Base-by-base conservation (phyloP, 495 filamentous ascomycete species). In the Penicillium canariense region DNA sequence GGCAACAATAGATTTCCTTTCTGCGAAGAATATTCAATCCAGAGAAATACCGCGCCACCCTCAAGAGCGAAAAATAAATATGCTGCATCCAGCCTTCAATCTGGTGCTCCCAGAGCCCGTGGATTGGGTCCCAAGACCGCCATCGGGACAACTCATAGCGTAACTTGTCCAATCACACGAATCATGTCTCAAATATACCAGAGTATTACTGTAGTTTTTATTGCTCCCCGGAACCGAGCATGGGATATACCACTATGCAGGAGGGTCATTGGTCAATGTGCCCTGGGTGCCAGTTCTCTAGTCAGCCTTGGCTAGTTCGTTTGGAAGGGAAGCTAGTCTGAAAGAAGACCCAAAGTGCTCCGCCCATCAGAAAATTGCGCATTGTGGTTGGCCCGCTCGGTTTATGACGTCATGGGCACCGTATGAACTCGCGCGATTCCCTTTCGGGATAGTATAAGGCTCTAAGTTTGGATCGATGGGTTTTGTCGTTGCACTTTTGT, bases 351-450 rank as follows among this genome's bases (percentile, higher is more conserved):
- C 17, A 27, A n/a, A 3, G 25, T 20, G 26, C 42, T 40, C 5
- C 40, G 38, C 20, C 49, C 18, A 43, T 18, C 10, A 14, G 39
- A 1, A 0, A 26, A 20, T 2, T 0, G 1, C 6, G 12, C 2
- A 26, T n/a, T 30, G 40, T 54, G 35, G 52, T 67, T 65, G 58
- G 64, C 36, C 55, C 2, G 64, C 53, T 67, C 64, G 64, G 61
- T 48, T 65, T 51, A 11, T 67, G 64, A 67, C 54, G 35, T 67
- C 64, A 67, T 54, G 12, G 40, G 44, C 28, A 15, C 23, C 11
- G 39, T 39, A 32, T 17, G 11, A 15, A 46, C 23, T 26, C 43
- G 20, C 52, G 55, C 63, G 6, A 59, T 58, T 34, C 56, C 61
- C 27, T 12, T 39, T 58, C 60, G 14, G 53, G 58, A 52, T 51